Base-by-base conservation (phyloP, 306 rosid genomes). In the Trifolium repens region DNA sequence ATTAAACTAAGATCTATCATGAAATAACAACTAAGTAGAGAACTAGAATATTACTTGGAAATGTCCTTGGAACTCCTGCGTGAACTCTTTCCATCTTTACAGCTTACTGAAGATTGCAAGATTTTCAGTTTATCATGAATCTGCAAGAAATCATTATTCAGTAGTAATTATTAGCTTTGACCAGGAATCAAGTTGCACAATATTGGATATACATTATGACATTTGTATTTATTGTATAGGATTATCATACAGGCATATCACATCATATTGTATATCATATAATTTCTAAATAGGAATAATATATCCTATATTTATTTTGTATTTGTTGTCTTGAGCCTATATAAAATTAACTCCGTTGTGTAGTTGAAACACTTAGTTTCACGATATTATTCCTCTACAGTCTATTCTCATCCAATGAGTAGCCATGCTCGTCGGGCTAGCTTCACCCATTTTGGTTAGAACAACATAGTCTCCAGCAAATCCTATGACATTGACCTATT, bases 81-180 rank as follows among this genome's bases (percentile, higher is more conserved):
- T 46, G 76, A 39, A 71, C 84, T 79, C 80, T 79, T 85, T 75
- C 80, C 88, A 27, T 81, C 89, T 52, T 88, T 91, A 75, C 79
- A 62, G 72, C 79, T 84, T 32, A 72, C 57, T 26, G 81, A 76
- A 58, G 90, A 82, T 76, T 81, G 93, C 86, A 94, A 76, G 71
- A 67, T 81, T 80, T 80, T 83, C 80, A 92, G 82, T 83, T 89
- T 84, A 62, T 84, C 88, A 71, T 86, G 89, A 83, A 94, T 85
- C 99, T 94, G 81, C 59, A 75, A 61, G 46, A 78, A 57, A 73
- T 57, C 24, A 50, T 63, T 37, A 71, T 74, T 79, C 22, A 42
- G 57, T 59, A 42, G 57, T 59, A 67, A 61, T 32, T 67, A 79
- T 71, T 61, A 80, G 83, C 78, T 64, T 53, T 40, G 32, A 79